Evolutionary conservation across 202 grass and related monocot species (phyloP).

Genomic region (Brachypodium distachyon): DNA sequence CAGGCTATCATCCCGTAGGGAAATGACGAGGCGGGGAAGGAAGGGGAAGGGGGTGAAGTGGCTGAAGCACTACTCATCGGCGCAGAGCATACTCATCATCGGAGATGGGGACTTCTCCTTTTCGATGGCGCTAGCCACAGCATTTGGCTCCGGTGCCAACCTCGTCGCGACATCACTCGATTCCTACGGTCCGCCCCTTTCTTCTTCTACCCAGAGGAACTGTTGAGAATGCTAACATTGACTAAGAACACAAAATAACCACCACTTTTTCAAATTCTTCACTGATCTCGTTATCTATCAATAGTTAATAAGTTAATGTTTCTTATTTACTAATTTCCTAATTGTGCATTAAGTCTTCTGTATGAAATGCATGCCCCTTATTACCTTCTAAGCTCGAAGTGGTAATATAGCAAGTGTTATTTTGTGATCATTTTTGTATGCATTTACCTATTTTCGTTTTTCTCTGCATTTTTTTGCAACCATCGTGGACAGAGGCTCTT

Average conservation of each 20-base stretch:
- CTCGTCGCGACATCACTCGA: slow-evolving; percentile 52
- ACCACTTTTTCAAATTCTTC: not conserved
- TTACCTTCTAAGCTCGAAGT: not conserved
- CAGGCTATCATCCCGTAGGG: not conserved
- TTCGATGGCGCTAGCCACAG: slow-evolving; percentile 38
- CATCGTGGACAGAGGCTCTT: not conserved
- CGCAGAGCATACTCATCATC: slow-evolving; percentile 35
- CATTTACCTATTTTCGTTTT: not conserved
- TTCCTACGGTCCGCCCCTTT: slow-evolving; percentile 18
- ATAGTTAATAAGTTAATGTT: not conserved
- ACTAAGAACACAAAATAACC: too few species aligned
- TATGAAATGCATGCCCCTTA: not conserved
- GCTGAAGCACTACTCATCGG: slow-evolving; percentile 37
- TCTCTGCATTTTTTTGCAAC: not conserved
- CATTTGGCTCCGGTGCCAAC: slow-evolving; percentile 39
- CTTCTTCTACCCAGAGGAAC: too few species aligned
- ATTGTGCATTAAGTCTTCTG: not conserved
- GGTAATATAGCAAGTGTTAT: not conserved
- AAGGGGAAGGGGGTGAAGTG: slow-evolving; percentile 14
- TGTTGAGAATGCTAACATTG: too few species aligned
- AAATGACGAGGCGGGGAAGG: not conserved
- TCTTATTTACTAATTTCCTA: not conserved
- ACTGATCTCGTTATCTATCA: not conserved
- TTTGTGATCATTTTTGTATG: not conserved
- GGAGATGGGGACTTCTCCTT: slow-evolving; percentile 62